phyloP scores from a whole-genome alignment of 2,329 filamentous ascomycete species.

The Madurella mycetomatis region DNA sequence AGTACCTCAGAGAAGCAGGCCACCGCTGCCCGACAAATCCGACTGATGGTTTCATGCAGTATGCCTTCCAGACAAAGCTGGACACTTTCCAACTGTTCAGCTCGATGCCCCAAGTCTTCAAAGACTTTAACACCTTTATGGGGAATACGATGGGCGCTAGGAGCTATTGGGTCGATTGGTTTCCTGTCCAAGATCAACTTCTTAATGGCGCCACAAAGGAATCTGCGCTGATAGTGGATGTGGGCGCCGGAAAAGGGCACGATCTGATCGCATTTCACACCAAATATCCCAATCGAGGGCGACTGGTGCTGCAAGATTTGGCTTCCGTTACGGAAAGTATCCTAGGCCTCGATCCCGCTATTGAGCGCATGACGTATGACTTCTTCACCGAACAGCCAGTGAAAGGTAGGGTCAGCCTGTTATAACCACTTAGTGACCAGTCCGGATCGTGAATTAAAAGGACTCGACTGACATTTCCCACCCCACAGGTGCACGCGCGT shows the following conservation, averaged over 20 bases:
- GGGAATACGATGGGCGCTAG: not conserved
- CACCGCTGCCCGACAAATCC: not conserved
- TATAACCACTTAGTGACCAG: not conserved
- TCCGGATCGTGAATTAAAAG: not conserved
- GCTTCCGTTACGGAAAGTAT: not conserved
- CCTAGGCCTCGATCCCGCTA: not conserved
- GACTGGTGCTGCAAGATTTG: not conserved
- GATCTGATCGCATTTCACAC: not conserved
- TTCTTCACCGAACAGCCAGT: conserved; percentile 13
- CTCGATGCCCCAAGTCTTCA: not conserved
- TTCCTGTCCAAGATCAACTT: not conserved
- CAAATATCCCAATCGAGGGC: not conserved
- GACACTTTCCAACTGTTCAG: not conserved
- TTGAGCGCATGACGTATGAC: conserved; percentile 8
- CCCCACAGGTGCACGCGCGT: conserved; percentile 19
- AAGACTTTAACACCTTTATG: not conserved
- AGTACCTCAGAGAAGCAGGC: not conserved
- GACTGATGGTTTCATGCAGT: not conserved
- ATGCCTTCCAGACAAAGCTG: not conserved
- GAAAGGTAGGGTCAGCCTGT: not conserved
- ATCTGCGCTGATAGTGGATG: not conserved
- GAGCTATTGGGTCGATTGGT: not conserved
- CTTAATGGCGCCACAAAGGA: not conserved
- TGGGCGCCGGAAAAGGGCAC: not conserved
- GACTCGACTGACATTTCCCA: not conserved